phyloP scores from a whole-genome alignment of 345 rosid species.

The Mallotus nudiflorus region DNA sequence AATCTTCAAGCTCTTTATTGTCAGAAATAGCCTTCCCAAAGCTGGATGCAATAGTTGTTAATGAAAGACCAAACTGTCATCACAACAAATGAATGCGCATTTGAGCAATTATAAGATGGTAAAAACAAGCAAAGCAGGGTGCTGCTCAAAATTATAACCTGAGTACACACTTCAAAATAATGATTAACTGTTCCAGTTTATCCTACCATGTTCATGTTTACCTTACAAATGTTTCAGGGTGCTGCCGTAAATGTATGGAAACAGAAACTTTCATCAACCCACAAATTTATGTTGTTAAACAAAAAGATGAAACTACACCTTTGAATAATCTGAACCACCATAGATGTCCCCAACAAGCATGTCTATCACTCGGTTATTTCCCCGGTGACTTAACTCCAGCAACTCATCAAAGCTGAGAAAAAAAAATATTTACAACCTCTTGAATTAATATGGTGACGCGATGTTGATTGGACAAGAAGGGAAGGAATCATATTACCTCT shows the following conservation, averaged over 20 bases:
- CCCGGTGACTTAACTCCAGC: constrained; percentile 93
- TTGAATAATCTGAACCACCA: constrained; percentile 91
- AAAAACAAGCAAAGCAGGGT: constrained; percentile 6
- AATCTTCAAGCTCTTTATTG: constrained; percentile 85
- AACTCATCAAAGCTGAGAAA: constrained; percentile 82
- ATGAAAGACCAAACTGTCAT: constrained; percentile 86
- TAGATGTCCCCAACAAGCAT: constrained; percentile 99
- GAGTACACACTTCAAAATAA: constrained; percentile 10
- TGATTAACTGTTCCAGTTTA: no score
- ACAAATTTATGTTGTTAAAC: neutral
- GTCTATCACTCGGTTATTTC: constrained; percentile 88
- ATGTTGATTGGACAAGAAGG: neutral
- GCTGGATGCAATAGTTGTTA: constrained; percentile 97
- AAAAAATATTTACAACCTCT: neutral
- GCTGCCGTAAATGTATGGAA: neutral
- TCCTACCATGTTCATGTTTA: no score
- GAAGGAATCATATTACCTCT: constrained; percentile 44
- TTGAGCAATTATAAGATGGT: constrained; percentile 11
- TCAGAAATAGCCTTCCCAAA: constrained; percentile 97
- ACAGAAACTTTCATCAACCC: neutral
- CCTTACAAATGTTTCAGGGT: no score
- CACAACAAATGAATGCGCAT: constrained; percentile 3
- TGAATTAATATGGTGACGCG: neutral
- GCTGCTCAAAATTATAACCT: neutral
- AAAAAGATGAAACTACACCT: constrained; percentile 46